A percentile compares a stretch with the other conserved stretches of the same genome.
These are phyloP conservation scores for Glycine latifolia DNA, from an alignment of 306 rosid genomes.

Conservation along the genomic window DNA sequence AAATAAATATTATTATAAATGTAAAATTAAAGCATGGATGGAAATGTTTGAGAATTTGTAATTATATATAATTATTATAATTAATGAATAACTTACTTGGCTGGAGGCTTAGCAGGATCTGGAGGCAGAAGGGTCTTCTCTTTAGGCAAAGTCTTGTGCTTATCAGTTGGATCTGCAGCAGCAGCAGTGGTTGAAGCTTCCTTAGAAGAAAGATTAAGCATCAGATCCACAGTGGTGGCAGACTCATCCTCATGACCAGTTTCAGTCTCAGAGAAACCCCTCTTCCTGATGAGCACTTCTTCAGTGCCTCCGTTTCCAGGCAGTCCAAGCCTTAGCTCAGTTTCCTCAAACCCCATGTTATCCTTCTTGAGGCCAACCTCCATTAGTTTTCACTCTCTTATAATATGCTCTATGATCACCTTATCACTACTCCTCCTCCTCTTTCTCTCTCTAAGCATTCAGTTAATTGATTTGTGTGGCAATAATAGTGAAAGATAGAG, in stretches of 20 bases:
- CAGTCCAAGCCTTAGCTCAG: constrained; percentile 79
- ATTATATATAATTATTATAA: not conserved
- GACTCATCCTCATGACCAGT: constrained; percentile 27
- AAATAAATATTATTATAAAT: not conserved
- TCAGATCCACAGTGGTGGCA: constrained; percentile 53
- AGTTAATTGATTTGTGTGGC: constrained; percentile 52
- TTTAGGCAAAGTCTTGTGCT: constrained; percentile 50
- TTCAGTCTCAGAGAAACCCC: constrained; percentile 62
- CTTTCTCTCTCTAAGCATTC: constrained; percentile 58
- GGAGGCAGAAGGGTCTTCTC: constrained; percentile 61
- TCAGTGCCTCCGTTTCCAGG: constrained; percentile 53
- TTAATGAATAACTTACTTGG: constrained; percentile 62
- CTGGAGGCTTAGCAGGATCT: constrained; percentile 81
- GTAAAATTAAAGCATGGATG: not conserved
- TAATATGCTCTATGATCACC: not conserved
- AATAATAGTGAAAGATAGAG: constrained; percentile 45
- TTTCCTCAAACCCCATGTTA: constrained; percentile 66
- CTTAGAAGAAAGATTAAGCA: constrained; percentile 66
- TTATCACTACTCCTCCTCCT: constrained; percentile 12
- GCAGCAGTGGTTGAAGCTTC: constrained; percentile 28
- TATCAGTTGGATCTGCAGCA: constrained; percentile 42
- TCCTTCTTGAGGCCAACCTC: constrained; percentile 44
- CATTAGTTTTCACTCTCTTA: constrained; percentile 44
- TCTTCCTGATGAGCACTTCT: constrained; percentile 56
- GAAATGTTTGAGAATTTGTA: too few species aligned